Conservation (phyloP, 2,329 filamentous ascomycete genomes). For the Aspergillus pseudoviridinutans region DNA sequence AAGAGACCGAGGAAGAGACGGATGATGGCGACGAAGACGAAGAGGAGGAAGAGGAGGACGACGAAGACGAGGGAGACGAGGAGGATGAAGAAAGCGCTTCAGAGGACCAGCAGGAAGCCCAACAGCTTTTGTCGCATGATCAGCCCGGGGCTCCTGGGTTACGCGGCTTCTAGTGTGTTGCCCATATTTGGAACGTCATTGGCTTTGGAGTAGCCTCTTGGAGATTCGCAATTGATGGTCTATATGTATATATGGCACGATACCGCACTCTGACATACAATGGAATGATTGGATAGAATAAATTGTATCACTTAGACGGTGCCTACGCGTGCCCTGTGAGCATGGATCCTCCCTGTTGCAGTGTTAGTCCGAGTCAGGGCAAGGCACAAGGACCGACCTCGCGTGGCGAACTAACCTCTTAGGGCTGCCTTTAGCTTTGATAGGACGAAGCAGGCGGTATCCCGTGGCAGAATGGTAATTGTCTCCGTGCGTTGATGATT, state of each 20-base stretch:
- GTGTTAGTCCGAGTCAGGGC: neutral
- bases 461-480: constrained; percentile 4
- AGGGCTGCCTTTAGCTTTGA: neutral
- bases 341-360: neutral
- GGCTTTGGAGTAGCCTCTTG: neutral
- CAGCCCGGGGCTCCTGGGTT: neutral
- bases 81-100: constrained; percentile 43
- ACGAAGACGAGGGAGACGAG: constrained; percentile 44
- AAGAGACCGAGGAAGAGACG: constrained; percentile 49
- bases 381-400: neutral
- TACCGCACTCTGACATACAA: neutral
- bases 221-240: neutral
- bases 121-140: constrained; percentile 11
- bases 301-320: neutral
- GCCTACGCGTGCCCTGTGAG: neutral
- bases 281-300: neutral
- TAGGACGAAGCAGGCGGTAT: constrained; percentile 7
- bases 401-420: neutral
- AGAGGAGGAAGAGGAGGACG: constrained; percentile 35
- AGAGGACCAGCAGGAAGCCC: constrained; percentile 42
- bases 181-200: neutral
- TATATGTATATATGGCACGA: neutral
- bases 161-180: neutral
- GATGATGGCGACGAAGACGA: constrained; percentile 39
- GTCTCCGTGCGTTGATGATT: neutral